Percentiles rank a stretch among this genome's conserved stretches.
phyloP scores from a whole-genome alignment of 192 early-diverging fungal genomes.

The Rhizophlyctis rosea region DNA sequence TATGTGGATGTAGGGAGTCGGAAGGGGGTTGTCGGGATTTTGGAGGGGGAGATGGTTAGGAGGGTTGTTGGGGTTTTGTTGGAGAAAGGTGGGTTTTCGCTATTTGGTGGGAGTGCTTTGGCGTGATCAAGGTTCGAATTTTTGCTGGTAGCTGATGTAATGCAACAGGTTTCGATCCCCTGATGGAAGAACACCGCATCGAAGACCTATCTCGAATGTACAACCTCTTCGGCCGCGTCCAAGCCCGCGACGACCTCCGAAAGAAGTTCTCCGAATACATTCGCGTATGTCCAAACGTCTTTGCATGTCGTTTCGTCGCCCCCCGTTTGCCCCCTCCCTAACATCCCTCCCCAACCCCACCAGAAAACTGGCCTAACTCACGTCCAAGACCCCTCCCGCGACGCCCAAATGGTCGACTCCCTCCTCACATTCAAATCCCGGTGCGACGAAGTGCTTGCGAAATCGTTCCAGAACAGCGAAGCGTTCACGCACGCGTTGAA shows the following conservation, averaged over 20 bases:
- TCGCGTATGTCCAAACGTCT: constrained; percentile 39
- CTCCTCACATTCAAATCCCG: constrained; percentile 72
- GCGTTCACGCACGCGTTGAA: constrained; percentile 73
- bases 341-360: constrained; percentile 45
- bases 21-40: constrained; percentile 56
- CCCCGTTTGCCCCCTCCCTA: not conserved
- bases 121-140: not conserved
- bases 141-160: not conserved
- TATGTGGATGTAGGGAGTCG: constrained; percentile 74
- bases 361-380: constrained; percentile 35
- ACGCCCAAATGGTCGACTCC: constrained; percentile 70
- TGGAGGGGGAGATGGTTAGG: constrained; percentile 68
- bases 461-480: constrained; percentile 64
- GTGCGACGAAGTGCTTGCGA: constrained; percentile 63
- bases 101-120: not conserved
- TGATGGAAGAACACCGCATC: constrained; percentile 64
- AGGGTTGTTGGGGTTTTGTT: constrained; percentile 67
- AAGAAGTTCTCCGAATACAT: constrained; percentile 64
- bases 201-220: constrained; percentile 74
- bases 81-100: constrained; percentile 45
- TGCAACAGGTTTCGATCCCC: constrained; percentile 61
- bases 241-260: constrained; percentile 63
- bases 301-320: constrained; percentile 2
- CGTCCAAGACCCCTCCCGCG: constrained; percentile 25
- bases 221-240: constrained; percentile 62